phyloP scores from a whole-genome alignment of 2,329 filamentous ascomycete species.

The Clonostachys rhizophaga region DNA sequence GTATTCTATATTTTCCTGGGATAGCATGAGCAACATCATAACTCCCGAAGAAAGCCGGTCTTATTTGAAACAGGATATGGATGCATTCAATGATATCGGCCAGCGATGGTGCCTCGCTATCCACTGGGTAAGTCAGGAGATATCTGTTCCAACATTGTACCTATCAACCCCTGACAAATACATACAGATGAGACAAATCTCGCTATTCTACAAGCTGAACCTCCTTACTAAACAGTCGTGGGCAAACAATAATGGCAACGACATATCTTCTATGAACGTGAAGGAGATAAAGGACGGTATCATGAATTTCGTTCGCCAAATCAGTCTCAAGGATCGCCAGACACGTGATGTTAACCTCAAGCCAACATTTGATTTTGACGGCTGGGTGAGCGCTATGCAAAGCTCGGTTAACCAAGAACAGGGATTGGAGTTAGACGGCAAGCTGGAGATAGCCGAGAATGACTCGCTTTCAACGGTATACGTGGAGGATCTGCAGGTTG shows the following conservation, averaged over 20 bases:
- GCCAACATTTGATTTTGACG: background rate
- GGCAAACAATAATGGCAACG: background rate
- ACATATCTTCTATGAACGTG: background rate
- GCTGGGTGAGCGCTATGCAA: background rate
- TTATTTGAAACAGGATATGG: background rate
- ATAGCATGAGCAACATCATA: background rate
- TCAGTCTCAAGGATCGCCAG: background rate
- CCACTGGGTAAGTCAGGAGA: background rate
- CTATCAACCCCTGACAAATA: too few species aligned
- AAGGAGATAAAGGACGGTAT: conserved; percentile 1
- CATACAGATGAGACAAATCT: background rate
- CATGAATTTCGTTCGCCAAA: conserved; percentile 1
- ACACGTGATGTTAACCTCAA: background rate
- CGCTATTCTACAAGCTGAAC: background rate
- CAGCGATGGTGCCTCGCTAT: background rate
- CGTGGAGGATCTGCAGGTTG: background rate
- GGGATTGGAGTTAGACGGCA: too few species aligned
- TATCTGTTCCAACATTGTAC: too few species aligned
- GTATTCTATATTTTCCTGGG: background rate
- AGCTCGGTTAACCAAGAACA: conserved; percentile 1
- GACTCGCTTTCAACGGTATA: too few species aligned
- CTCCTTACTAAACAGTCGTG: background rate
- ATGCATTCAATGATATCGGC: background rate
- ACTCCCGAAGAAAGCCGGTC: background rate
- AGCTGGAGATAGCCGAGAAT: too few species aligned